Percentiles rank a stretch among this genome's conserved stretches.
Evolutionary conservation across 148 eudicot genomes (phyloP).

Genomic region (Talinum fruticosum): DNA sequence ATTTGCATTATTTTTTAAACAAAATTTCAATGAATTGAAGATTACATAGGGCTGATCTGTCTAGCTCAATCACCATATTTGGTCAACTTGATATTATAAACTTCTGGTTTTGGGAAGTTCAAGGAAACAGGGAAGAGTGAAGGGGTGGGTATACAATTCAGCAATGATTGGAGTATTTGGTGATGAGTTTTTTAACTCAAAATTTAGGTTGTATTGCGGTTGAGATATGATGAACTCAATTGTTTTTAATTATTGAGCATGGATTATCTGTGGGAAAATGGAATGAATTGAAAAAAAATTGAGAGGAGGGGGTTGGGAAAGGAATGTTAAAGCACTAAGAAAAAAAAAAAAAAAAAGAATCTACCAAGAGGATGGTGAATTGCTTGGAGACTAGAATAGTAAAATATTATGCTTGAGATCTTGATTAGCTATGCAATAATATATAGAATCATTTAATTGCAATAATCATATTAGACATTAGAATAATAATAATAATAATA

Average conservation of each 20-base stretch:
- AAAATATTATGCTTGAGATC: no score
- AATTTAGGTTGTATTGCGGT: background rate
- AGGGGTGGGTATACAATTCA: background rate
- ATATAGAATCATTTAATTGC: no score
- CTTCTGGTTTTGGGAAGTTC: background rate
- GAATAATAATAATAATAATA: no score
- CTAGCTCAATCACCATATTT: background rate
- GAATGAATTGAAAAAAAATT: background rate
- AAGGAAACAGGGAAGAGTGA: background rate
- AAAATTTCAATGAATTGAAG: background rate
- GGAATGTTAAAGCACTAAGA: no score
- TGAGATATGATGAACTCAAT: background rate
- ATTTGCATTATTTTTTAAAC: background rate
- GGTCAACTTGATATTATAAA: background rate
- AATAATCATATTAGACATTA: no score
- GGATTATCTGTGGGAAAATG: background rate
- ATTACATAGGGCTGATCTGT: constrained; percentile 7
- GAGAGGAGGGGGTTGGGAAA: background rate
- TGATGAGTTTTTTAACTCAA: background rate
- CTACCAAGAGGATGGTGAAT: no score
- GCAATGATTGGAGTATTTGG: background rate
- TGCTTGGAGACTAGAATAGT: no score
- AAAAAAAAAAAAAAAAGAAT: no score
- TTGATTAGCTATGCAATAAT: no score
- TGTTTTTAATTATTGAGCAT: background rate